phyloP scores from a whole-genome alignment of 1,139 yeast species.

The Blastobotrys malaysiensis region DNA sequence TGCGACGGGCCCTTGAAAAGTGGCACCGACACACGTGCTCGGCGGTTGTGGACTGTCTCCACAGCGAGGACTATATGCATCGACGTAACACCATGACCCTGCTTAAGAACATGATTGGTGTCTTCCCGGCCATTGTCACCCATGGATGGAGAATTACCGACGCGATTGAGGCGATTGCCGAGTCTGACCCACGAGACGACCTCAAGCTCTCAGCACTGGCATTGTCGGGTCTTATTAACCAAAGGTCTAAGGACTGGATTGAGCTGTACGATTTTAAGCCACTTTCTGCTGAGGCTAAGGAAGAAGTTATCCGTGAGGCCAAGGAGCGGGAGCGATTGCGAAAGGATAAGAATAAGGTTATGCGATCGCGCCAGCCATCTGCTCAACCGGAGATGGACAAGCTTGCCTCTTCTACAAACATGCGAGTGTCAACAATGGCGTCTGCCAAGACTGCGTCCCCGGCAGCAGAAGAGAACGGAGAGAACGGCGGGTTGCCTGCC shows the following conservation, averaged over 20 bases:
- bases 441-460: slow-evolving; percentile 1
- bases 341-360: slow-evolving; percentile 5
- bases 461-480: background rate
- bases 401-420: background rate
- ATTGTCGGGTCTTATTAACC: slow-evolving; percentile 62
- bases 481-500: slow-evolving; percentile 12
- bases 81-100: slow-evolving; percentile 77
- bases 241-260: slow-evolving; percentile 53
- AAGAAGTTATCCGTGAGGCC: slow-evolving; percentile 18
- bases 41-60: slow-evolving; percentile 46
- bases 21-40: slow-evolving; percentile 52
- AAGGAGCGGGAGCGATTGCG: slow-evolving; percentile 16
- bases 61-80: slow-evolving; percentile 65
- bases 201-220: slow-evolving; percentile 76
- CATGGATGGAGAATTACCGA: slow-evolving; percentile 55
- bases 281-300: slow-evolving; percentile 21
- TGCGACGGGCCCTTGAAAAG: slow-evolving; percentile 42
- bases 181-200: slow-evolving; percentile 68
- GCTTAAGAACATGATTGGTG: slow-evolving; percentile 58
- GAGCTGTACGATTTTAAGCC: slow-evolving; percentile 33
- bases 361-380: slow-evolving; percentile 1
- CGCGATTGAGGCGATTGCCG: slow-evolving; percentile 45
- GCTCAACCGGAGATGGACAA: background rate
- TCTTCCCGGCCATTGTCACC: slow-evolving; percentile 64
- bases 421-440: slow-evolving; percentile 1